Evolutionary conservation across 768 basidiomycete species (phyloP), one percentile per base, ranked within the genome.

Genomic region (Pilatotrama ljubarskyi): DNA sequence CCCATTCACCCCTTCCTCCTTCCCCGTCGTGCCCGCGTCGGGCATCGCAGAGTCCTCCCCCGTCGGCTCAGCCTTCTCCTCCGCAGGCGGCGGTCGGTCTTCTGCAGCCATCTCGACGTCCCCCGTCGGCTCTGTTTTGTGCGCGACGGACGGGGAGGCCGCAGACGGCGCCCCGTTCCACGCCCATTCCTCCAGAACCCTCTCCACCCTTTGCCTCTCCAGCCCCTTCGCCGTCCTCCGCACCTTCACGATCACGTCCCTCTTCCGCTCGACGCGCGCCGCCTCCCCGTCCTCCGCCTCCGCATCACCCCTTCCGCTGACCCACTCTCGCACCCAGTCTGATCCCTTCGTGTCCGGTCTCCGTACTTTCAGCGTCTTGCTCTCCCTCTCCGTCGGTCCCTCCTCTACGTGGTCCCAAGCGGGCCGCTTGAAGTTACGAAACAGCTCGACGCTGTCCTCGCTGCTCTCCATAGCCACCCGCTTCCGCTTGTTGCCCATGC

Each of bases 201-300:
- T 82, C 67, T 88, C 86, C 63, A 90, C 82, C 49, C 83, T 80
- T 64, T 92, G 90, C 63, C 90, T 77, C 68, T 91, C 90, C 41
- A 91, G 42, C 20, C 86, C 84, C 26, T 76, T 75, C 41, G 65
- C 73, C 9, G 81, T 83, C 70, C 76, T 80, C 61, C 88, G 80
- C 60, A 86, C 78, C 71, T 83, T 87, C 18, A 86, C 71, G 8
- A 84, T 76, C 36, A 83, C 76, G 52, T 84, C 81, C 47, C 76
- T 76, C 41, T 69, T 78, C 53, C 82, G 76, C 49, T 76, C 76
- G 6, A 76, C 83, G n/a, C 65, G 72, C 25, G 72, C 78, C 53
- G 65, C 73, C 37, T 66, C 68, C 41, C 59, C 66, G 10, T 68
- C 70, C 29, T 47, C 62, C 40, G 22, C 57, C 37, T 52, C 61